Conservation (phyloP, 2,329 filamentous ascomycete genomes). For the Parascedosporium putredinis region DNA sequence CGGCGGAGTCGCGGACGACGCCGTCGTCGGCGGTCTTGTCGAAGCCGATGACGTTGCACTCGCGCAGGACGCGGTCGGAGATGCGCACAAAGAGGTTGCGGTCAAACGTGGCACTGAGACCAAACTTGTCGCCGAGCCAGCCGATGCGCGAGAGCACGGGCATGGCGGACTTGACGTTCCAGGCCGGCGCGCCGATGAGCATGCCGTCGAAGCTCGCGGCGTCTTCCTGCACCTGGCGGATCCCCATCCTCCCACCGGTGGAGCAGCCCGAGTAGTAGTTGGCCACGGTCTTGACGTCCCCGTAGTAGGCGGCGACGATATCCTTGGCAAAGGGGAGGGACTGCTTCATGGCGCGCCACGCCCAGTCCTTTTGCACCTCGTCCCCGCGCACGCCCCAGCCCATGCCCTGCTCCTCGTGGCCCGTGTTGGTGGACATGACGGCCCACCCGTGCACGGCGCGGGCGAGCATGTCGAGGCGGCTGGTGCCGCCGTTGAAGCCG, state of each 20-base stretch:
- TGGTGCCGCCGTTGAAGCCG: conserved; percentile 21
- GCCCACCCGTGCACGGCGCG: conserved; percentile 11
- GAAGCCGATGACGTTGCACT: conserved; percentile 36
- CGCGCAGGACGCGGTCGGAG: conserved; percentile 27
- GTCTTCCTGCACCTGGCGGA: conserved; percentile 35
- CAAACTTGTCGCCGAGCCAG: conserved; percentile 22
- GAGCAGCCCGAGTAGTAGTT: conserved; percentile 38
- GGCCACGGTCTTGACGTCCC: conserved; percentile 17
- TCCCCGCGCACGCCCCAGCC: not conserved
- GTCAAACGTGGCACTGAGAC: conserved; percentile 9
- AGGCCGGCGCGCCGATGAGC: conserved; percentile 34
- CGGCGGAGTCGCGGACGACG: conserved; percentile 32
- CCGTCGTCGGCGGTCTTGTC: conserved; percentile 35
- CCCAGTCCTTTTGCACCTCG: conserved; percentile 1
- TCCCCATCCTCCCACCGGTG: conserved; percentile 39
- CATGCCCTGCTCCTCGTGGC: conserved; percentile 9
- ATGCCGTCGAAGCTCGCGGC: conserved; percentile 36
- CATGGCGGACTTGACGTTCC: conserved; percentile 21
- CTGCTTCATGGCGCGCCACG: not conserved
- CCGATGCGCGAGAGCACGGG: conserved; percentile 20
- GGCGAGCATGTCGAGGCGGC: conserved; percentile 18
- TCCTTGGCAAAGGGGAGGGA: conserved; percentile 28
- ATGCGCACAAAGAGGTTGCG: conserved; percentile 24
- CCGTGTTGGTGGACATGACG: conserved; percentile 16
- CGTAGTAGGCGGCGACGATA: conserved; percentile 37